Conservation (phyloP, 2,329 filamentous ascomycete genomes). For the Aspergillus caelatus region DNA sequence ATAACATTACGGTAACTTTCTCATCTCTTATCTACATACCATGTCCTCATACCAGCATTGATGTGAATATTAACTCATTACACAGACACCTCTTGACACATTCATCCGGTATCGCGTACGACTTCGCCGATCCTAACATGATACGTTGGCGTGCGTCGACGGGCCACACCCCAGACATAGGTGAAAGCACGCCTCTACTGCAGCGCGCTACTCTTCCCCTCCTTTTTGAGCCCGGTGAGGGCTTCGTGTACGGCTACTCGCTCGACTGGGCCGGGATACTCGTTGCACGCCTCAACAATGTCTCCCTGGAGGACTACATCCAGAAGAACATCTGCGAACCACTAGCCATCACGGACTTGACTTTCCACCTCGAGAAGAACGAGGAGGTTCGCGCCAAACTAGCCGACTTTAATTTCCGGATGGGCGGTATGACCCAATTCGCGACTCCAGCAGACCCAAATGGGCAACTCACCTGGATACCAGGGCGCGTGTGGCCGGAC, state of each 20-base stretch:
- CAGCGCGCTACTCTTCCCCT: neutral
- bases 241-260: neutral
- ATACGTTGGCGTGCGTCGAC: neutral
- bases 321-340: neutral
- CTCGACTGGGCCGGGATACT: neutral
- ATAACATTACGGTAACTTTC: too few species aligned
- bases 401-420: too few species aligned
- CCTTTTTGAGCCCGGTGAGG: conserved; percentile 2
- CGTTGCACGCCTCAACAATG: neutral
- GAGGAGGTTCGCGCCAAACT: too few species aligned
- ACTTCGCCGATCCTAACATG: too few species aligned
- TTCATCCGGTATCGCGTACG: too few species aligned
- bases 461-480: too few species aligned
- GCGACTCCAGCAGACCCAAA: neutral
- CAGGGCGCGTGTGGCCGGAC: too few species aligned
- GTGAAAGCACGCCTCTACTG: too few species aligned
- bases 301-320: neutral
- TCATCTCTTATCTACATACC: too few species aligned
- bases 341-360: neutral
- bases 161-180: neutral
- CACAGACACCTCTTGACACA: too few species aligned
- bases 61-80: too few species aligned
- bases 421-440: neutral
- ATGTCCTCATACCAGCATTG: too few species aligned
- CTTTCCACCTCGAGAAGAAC: neutral